A percentile compares a stretch with the other conserved stretches of the same genome.
These are phyloP conservation scores for Pascua guehoae DNA, from an alignment of 1,284 basidiomycete genomes.

Conservation along the genomic window DNA sequence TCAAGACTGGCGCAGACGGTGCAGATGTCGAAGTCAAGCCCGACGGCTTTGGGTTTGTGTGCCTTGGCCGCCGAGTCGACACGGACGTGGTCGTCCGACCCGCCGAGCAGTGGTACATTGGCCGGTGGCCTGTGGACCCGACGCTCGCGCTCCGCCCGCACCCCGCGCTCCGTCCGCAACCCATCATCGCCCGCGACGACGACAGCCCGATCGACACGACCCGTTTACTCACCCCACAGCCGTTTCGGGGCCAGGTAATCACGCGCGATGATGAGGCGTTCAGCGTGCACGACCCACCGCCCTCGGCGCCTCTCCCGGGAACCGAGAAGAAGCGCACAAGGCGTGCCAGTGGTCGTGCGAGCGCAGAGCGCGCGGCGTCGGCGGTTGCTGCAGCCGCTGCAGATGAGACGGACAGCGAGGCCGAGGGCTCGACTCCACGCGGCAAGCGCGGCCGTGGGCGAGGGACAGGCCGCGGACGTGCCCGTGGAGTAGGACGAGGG, in stretches of 20 bases:
- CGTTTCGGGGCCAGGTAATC: constrained; percentile 3
- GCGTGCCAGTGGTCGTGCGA: too few species aligned
- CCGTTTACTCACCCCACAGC: background rate
- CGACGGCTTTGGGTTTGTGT: constrained; percentile 40
- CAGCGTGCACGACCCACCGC: too few species aligned
- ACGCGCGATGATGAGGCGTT: background rate
- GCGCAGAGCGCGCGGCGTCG: too few species aligned
- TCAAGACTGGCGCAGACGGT: constrained; percentile 23
- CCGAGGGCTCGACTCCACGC: too few species aligned
- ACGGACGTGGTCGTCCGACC: background rate
- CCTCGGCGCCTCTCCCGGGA: too few species aligned
- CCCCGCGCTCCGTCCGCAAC: background rate
- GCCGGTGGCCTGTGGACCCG: constrained; percentile 9
- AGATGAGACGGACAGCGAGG: too few species aligned
- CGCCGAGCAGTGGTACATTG: constrained; percentile 10
- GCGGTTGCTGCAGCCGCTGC: too few species aligned
- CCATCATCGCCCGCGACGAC: background rate
- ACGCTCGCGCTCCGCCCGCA: constrained; percentile 7
- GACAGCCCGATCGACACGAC: background rate
- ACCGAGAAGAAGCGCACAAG: too few species aligned
- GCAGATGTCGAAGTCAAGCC: constrained; percentile 30
- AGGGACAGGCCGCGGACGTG: too few species aligned
- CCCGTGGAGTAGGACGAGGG: too few species aligned
- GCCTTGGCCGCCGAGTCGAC: constrained; percentile 8
- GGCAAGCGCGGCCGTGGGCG: too few species aligned